A percentile compares a stretch with the other conserved stretches of the same genome.
Evolutionary conservation across 306 rosid genomes (phyloP).

Genomic region (Cucumis hystrix): DNA sequence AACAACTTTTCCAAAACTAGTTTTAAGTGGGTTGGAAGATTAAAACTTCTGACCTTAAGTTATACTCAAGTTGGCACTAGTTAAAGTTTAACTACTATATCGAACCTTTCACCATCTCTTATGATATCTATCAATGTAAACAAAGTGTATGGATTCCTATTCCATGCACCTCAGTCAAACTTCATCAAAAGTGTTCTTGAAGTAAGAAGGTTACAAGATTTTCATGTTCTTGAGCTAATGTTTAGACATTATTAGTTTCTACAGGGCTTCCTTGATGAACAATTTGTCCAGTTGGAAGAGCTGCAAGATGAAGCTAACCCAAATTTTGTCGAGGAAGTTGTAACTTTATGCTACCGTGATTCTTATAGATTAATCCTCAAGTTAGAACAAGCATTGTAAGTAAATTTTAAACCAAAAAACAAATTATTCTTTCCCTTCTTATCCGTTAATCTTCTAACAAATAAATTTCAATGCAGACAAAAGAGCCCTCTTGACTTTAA

Average conservation of each 20-base stretch:
- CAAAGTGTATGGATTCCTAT: neutral
- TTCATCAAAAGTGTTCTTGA: neutral
- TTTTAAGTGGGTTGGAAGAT: neutral
- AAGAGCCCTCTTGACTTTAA: constrained; percentile 47
- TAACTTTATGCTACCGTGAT: constrained; percentile 57
- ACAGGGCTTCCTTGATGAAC: constrained; percentile 83
- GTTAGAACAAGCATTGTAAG: constrained; percentile 65
- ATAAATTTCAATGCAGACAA: constrained; percentile 28
- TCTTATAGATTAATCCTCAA: constrained; percentile 47
- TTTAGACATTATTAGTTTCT: neutral
- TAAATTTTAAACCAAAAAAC: neutral
- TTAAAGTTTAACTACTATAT: neutral
- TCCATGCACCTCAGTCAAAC: neutral
- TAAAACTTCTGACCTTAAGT: neutral
- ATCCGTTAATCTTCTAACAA: neutral
- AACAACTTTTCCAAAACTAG: neutral
- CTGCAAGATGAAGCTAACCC: constrained; percentile 79
- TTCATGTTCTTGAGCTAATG: neutral
- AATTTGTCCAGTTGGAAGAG: constrained; percentile 73
- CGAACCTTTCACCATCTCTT: neutral
- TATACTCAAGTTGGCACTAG: neutral
- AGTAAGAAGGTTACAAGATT: neutral
- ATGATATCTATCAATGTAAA: neutral
- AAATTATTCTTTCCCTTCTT: neutral
- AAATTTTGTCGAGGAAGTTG: constrained; percentile 86